Percentiles rank a stretch among this genome's conserved stretches.
These are phyloP conservation scores for Microcyclospora tardicrescens DNA, from an alignment of 2,329 filamentous ascomycete genomes.

Conservation along the genomic window DNA sequence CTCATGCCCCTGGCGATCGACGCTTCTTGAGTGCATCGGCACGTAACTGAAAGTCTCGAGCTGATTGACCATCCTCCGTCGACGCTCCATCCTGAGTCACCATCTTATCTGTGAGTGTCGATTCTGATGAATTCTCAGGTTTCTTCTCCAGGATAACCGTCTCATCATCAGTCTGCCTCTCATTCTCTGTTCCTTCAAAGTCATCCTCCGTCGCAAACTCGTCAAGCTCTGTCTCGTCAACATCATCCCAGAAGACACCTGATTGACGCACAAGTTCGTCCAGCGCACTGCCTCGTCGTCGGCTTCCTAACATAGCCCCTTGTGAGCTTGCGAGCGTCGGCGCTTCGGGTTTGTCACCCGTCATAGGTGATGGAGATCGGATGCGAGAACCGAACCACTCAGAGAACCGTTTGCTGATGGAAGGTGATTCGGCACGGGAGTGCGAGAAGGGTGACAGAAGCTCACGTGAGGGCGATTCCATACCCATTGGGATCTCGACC, in stretches of 20 bases:
- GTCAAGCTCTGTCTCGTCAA: slow-evolving; percentile 18
- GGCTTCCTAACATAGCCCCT: not conserved
- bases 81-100: no score
- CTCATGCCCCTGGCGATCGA: no score
- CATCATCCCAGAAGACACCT: slow-evolving; percentile 35
- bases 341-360: not conserved
- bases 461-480: slow-evolving; percentile 11
- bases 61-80: no score
- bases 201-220: slow-evolving; percentile 1
- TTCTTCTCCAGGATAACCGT: no score
- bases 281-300: slow-evolving; percentile 23
- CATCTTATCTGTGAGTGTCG: no score
- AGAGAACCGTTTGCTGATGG: slow-evolving; percentile 19
- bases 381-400: slow-evolving; percentile 15
- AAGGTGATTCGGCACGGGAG: slow-evolving; percentile 13
- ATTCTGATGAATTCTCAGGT: no score
- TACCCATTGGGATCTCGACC: slow-evolving; percentile 15
- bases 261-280: slow-evolving; percentile 34
- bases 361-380: slow-evolving; percentile 3
- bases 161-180: no score
- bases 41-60: no score
- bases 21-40: no score
- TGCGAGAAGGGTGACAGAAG: not conserved
- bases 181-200: not conserved
- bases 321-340: slow-evolving; percentile 6